A percentile compares a stretch with the other conserved stretches of the same genome.
phyloP scores from a whole-genome alignment of 768 basidiomycete species.

The Termitomyces sp. region DNA sequence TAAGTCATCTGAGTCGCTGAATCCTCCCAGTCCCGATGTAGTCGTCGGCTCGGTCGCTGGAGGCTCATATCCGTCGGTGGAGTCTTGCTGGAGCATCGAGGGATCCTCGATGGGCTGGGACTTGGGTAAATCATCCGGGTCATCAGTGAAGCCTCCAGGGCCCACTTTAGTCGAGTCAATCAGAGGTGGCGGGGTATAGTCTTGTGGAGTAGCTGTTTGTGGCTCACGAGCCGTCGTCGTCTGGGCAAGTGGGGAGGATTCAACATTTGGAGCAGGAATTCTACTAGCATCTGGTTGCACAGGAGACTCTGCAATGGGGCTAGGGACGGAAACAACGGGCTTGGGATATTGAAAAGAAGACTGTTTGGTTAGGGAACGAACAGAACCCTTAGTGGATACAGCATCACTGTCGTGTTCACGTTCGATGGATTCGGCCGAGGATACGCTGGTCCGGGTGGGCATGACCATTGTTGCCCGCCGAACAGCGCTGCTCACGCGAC shows the following conservation, averaged over 20 bases:
- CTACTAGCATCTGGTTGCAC: constrained; percentile 44
- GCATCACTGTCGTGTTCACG: constrained; percentile 25
- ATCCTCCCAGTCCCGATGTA: not conserved
- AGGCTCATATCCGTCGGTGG: constrained; percentile 14
- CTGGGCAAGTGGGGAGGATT: constrained; percentile 41
- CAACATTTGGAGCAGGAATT: constrained; percentile 28
- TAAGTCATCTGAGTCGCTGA: not conserved
- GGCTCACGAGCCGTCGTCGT: constrained; percentile 10
- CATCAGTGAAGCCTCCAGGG: constrained; percentile 50
- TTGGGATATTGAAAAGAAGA: constrained; percentile 18
- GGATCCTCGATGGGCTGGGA: constrained; percentile 27
- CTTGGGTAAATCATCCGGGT: constrained; percentile 42
- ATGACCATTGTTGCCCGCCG: constrained; percentile 55
- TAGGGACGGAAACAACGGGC: constrained; percentile 32
- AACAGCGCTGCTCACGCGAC: constrained; percentile 57
- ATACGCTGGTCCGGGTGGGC: constrained; percentile 31
- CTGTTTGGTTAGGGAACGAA: constrained; percentile 12
- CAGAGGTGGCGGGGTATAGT: constrained; percentile 35
- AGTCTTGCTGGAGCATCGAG: constrained; percentile 16
- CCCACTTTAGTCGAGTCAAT: constrained; percentile 34
- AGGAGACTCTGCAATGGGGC: constrained; percentile 71
- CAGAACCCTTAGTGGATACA: constrained; percentile 22
- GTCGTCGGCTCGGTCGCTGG: not conserved
- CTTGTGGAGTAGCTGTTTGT: constrained; percentile 14
- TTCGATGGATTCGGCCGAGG: constrained; percentile 22